Conservation (phyloP, 192 early-diverging fungal species). For the Mortierella claussenii region DNA sequence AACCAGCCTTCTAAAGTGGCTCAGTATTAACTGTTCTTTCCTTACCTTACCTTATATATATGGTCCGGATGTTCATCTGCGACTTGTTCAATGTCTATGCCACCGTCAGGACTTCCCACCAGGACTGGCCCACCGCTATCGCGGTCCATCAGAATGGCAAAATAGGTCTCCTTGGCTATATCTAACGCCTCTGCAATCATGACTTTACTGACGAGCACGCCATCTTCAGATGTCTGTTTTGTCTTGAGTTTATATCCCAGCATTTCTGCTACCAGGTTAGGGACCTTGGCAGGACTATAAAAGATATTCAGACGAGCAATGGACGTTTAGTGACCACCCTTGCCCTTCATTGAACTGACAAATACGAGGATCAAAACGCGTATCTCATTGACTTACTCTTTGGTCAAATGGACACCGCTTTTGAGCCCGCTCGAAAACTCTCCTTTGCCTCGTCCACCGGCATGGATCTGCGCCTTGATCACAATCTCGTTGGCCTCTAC, state of each 20-base stretch:
- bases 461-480: conserved; percentile 50
- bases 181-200: conserved; percentile 47
- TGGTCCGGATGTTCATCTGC: conserved; percentile 20
- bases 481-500: conserved; percentile 46
- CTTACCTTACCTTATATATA: conserved; percentile 27
- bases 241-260: conserved; percentile 49
- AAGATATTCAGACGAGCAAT: background rate
- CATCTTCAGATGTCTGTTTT: conserved; percentile 33
- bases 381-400: conserved; percentile 29
- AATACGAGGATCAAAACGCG: too few relatives aligned
- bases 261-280: conserved; percentile 39
- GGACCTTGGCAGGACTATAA: conserved; percentile 29
- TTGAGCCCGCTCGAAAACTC: conserved; percentile 51
- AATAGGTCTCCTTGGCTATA: conserved; percentile 46
- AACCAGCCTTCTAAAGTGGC: too few relatives aligned
- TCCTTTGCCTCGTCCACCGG: conserved; percentile 41
- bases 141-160: conserved; percentile 48
- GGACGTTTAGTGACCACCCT: too few relatives aligned
- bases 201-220: conserved; percentile 46
- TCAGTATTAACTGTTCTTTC: background rate
- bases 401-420: conserved; percentile 42
- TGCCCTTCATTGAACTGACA: too few relatives aligned
- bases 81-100: conserved; percentile 41
- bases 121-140: conserved; percentile 40
- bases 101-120: conserved; percentile 45